Evolutionary conservation across 2,329 filamentous ascomycete species (phyloP).

Genomic region (Macrophomina pseudophaseolina): DNA sequence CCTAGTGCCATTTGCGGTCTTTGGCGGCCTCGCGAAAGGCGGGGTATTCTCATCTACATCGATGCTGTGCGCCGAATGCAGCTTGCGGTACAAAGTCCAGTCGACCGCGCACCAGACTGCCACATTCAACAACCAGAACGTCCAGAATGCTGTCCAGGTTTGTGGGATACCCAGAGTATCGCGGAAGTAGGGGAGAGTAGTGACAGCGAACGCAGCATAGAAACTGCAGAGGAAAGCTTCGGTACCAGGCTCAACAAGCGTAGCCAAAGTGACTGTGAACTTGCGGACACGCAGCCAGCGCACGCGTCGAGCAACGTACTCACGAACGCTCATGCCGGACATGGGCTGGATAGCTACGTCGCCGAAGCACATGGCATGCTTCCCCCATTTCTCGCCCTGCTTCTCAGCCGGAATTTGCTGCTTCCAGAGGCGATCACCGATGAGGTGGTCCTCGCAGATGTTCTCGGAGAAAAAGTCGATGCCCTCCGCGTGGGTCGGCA

Average conservation of each 20-base stretch:
- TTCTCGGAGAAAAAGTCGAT: slow-evolving; percentile 94
- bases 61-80: slow-evolving; percentile 76
- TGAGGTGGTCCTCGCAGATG: slow-evolving; percentile 97
- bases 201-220: slow-evolving; percentile 79
- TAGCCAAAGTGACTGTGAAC: slow-evolving; percentile 88
- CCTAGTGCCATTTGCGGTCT: slow-evolving; percentile 47
- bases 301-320: slow-evolving; percentile 80
- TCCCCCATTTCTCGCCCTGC: slow-evolving; percentile 59
- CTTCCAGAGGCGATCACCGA: slow-evolving; percentile 89
- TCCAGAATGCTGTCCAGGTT: slow-evolving; percentile 70
- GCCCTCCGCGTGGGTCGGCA: slow-evolving; percentile 62
- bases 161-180: slow-evolving; percentile 58
- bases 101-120: slow-evolving; percentile 76
- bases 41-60: slow-evolving; percentile 76
- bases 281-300: slow-evolving; percentile 94
- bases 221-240: slow-evolving; percentile 84
- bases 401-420: slow-evolving; percentile 55
- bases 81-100: slow-evolving; percentile 70
- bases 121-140: slow-evolving; percentile 71
- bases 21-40: slow-evolving; percentile 65
- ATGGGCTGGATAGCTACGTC: slow-evolving; percentile 92
- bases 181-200: slow-evolving; percentile 70
- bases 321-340: slow-evolving; percentile 74
- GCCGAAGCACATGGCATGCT: slow-evolving; percentile 83
- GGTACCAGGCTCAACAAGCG: slow-evolving; percentile 88